phyloP scores from a whole-genome alignment of 2,329 filamentous ascomycete genomes.

The Leptographium lundbergii region DNA sequence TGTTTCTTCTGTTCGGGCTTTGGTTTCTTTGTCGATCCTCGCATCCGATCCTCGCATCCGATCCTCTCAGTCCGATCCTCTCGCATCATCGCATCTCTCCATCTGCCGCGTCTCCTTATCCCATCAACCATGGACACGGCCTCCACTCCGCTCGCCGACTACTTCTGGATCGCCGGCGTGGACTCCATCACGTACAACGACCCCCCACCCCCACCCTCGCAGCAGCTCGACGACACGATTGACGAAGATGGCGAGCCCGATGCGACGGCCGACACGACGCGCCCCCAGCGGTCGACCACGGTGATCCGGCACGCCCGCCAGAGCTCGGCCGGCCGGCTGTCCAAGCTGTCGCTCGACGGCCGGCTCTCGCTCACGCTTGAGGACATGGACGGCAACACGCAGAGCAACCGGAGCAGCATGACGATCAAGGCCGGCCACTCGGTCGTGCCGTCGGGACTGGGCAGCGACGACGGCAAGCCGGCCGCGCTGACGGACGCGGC shows the following conservation, averaged over 20 bases:
- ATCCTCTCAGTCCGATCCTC: not conserved
- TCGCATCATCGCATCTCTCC: no score
- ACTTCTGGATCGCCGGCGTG: constrained; percentile 65
- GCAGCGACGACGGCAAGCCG: not conserved
- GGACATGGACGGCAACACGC: constrained; percentile 43
- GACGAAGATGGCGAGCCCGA: constrained; percentile 49
- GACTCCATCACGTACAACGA: constrained; percentile 56
- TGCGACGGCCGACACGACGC: constrained; percentile 21
- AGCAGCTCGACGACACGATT: constrained; percentile 44
- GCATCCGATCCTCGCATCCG: not conserved
- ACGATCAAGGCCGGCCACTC: constrained; percentile 30
- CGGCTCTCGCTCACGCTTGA: constrained; percentile 40
- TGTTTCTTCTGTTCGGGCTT: not conserved
- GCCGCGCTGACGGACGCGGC: not conserved
- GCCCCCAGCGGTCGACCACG: constrained; percentile 15
- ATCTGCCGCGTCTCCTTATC: no score
- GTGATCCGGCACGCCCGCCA: constrained; percentile 46
- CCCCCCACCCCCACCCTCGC: constrained; percentile 24
- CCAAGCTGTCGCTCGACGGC: constrained; percentile 32
- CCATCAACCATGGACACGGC: constrained; percentile 43
- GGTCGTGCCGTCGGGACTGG: not conserved
- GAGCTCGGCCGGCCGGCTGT: constrained; percentile 46
- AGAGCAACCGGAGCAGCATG: constrained; percentile 53
- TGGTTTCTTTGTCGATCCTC: no score
- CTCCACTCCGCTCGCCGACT: constrained; percentile 56